Evolutionary conservation across 805 yeast genomes (phyloP), one percentile per base, ranked within the genome.

Genomic region (Hanseniaspora vineae): DNA sequence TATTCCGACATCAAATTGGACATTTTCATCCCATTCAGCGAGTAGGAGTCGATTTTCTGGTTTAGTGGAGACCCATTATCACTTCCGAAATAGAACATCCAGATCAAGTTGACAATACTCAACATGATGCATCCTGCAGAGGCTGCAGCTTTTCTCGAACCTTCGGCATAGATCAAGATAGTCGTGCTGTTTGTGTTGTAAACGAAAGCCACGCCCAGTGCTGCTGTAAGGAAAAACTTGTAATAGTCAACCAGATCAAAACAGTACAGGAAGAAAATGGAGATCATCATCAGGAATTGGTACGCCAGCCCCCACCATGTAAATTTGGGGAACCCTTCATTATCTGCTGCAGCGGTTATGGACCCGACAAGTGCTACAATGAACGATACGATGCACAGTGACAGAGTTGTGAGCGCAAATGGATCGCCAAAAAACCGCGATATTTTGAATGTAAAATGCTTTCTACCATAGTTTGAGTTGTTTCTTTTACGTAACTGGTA

Each of bases 221-320:
- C 61, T 8, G 64, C 63, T 0, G 69, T 54, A 11, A 71, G 50
- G 48, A 70, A 70, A 51, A 69, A 65, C 55, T 82, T 76, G 67
- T 92, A 86, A 51, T 76, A 71, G 59, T 84, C 87, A 50, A 86
- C 69, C 42, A 78, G 66, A 64, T 83, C 81, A 57, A 66, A 67
- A 61, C 78, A 72, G 65, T 75, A 86, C 52, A 78, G 68, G 48
- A 70, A 55, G 40, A 73, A 71, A 50, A 76, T 71, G 18, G 70
- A 61, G 5, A 77, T 55, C 18, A 84, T 71, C 40, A 86, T 54
- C 31, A 85, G 52, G 18, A 88, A 68, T 65, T 90, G 80, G 59
- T 78, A 92, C 2, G 84, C 89, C 6, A 92, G 64, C 1, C 95
- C 95, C 98, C 98, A 92, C 98, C 98, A 90, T 3, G 92, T 77